Evolutionary conservation across 164 flowering plant species (phyloP).

Genomic region (Litsea cubeba): DNA sequence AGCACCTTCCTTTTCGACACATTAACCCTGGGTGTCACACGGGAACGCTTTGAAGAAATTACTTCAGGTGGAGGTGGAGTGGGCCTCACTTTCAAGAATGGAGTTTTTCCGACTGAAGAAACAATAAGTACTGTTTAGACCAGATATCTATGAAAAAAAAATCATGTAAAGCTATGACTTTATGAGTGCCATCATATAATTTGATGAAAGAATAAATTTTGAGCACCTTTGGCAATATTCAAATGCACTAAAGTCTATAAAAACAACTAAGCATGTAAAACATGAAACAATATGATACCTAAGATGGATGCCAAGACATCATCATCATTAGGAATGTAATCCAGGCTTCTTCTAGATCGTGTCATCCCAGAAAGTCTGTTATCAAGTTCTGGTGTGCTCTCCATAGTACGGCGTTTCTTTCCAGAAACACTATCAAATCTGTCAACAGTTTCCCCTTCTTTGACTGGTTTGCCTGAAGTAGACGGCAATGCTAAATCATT

Average conservation of each 20-base stretch:
- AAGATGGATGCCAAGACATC: slow-evolving; percentile 90
- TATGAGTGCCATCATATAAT: no score
- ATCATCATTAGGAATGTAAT: slow-evolving; percentile 77
- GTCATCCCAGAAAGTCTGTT: slow-evolving; percentile 49
- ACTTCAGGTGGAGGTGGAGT: slow-evolving; percentile 54
- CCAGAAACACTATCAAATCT: slow-evolving; percentile 35
- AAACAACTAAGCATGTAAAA: neutral
- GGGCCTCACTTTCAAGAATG: slow-evolving; percentile 65
- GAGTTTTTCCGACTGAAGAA: slow-evolving; percentile 75
- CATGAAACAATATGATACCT: slow-evolving; percentile 44
- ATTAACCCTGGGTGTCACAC: slow-evolving; percentile 33
- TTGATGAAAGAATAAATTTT: no score
- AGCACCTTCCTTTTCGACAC: slow-evolving; percentile 75
- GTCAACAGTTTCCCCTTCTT: slow-evolving; percentile 34
- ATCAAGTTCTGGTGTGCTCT: slow-evolving; percentile 54
- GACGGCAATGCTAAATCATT: slow-evolving; percentile 29
- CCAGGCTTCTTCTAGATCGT: slow-evolving; percentile 38
- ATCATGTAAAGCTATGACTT: no score
- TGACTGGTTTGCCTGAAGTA: slow-evolving; percentile 33
- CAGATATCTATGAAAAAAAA: no score
- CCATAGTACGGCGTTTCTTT: slow-evolving; percentile 59
- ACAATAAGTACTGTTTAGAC: slow-evolving; percentile 9
- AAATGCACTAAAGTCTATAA: no score
- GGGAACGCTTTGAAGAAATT: slow-evolving; percentile 46
- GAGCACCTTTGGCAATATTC: no score